These are phyloP conservation scores for Aciculosporium take DNA, from an alignment of 2,329 filamentous ascomycete species.

Conservation along the genomic window DNA sequence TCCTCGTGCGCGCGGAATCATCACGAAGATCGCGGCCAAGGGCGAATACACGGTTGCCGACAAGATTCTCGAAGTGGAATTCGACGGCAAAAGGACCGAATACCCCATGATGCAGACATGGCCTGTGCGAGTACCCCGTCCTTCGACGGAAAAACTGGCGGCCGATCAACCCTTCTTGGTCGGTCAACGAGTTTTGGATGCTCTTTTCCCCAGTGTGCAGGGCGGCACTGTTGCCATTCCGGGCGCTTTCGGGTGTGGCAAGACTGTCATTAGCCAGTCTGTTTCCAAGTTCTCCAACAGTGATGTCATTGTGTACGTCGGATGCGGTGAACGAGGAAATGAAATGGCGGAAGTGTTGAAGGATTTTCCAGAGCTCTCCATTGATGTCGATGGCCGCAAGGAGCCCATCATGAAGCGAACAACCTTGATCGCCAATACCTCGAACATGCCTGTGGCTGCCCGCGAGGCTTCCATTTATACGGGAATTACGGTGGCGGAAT, in stretches of 20 bases:
- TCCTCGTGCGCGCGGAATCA: constrained; percentile 77
- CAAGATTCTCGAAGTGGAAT: constrained; percentile 90
- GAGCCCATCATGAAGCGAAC: constrained; percentile 99
- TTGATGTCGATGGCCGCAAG: constrained; percentile 83
- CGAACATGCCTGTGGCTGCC: constrained; percentile 98
- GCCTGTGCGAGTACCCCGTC: constrained; percentile 92
- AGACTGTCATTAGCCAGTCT: constrained; percentile 97
- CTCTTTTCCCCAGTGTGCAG: constrained; percentile 90
- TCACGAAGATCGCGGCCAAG: constrained; percentile 79
- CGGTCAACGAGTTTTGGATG: constrained; percentile 90
- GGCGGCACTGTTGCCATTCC: constrained; percentile 97
- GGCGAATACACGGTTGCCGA: constrained; percentile 89
- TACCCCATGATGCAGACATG: constrained; percentile 98
- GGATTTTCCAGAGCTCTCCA: constrained; percentile 97
- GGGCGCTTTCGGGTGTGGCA: constrained; percentile 95
- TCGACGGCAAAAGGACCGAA: constrained; percentile 87
- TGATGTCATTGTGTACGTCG: constrained; percentile 97
- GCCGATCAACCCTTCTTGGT: constrained; percentile 88
- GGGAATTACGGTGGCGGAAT: constrained; percentile 85
- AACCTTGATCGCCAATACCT: constrained; percentile 95
- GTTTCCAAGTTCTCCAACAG: constrained; percentile 99
- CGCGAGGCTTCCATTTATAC: constrained; percentile 99
- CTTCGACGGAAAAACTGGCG: constrained; percentile 79
- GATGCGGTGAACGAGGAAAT: constrained; percentile 82
- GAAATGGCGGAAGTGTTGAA: constrained; percentile 99